Percentiles rank a stretch among this genome's conserved stretches.
These are phyloP conservation scores for Clathrus columnatus DNA, from an alignment of 768 basidiomycete species.

Conservation along the genomic window DNA sequence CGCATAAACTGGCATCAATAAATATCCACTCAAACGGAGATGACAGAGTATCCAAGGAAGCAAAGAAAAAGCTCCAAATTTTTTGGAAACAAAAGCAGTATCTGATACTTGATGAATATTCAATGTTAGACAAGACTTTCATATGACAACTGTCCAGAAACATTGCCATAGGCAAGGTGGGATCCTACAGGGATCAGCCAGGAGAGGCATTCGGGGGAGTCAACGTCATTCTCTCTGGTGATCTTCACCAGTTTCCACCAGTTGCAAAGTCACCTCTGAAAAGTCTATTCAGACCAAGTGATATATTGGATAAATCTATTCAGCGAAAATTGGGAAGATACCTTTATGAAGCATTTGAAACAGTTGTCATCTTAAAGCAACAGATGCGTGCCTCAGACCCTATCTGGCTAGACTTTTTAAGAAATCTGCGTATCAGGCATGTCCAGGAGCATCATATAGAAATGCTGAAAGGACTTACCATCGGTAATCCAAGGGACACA, in stretches of 20 bases:
- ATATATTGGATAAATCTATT: neutral
- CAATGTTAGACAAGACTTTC: constrained; percentile 12
- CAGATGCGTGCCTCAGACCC: constrained; percentile 27
- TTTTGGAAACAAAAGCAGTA: constrained; percentile 12
- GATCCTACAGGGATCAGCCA: too few relatives aligned
- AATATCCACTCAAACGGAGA: constrained; percentile 4
- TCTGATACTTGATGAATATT: constrained; percentile 15
- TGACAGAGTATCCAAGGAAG: neutral
- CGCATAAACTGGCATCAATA: constrained; percentile 26
- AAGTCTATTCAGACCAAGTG: constrained; percentile 18
- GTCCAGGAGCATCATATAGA: constrained; percentile 20
- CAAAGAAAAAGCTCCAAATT: constrained; percentile 12
- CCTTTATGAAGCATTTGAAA: constrained; percentile 23
- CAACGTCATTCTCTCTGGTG: constrained; percentile 32
- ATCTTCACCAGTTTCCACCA: constrained; percentile 40
- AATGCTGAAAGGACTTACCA: constrained; percentile 20
- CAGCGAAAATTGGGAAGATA: constrained; percentile 14
- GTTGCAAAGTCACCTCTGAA: constrained; percentile 19
- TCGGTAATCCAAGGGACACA: constrained; percentile 9
- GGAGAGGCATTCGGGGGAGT: constrained; percentile 19
- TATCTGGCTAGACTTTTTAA: constrained; percentile 25
- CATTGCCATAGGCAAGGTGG: too few relatives aligned
- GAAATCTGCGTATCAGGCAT: constrained; percentile 19
- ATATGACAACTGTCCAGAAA: neutral
- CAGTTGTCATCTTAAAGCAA: constrained; percentile 28